Base-by-base conservation (phyloP, 352 stramenopile genomes). In the Globisporangium radiosum region DNA sequence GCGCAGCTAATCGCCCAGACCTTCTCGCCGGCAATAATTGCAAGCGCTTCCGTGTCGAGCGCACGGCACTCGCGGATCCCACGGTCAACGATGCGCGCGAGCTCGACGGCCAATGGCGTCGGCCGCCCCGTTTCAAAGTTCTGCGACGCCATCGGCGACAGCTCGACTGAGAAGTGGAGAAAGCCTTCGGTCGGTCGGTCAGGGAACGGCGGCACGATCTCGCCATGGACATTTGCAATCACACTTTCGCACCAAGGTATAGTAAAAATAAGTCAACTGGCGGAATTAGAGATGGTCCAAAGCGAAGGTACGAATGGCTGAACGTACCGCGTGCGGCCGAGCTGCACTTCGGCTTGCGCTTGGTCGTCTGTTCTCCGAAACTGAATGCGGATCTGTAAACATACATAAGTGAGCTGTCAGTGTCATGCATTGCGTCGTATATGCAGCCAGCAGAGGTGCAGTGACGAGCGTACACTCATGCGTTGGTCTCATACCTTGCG, bases 21-120 rank as follows among this genome's bases (percentile, higher is more conserved):
- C 75, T 96, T 98, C 54, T 94, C 78, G 43, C 93, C 94, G n/a
- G 87, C 79, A 40, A 96, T 71, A 42, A 99, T 87, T 48, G 90
- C 96, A 49, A 99, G 78, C 43, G 93, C 94, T 72, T 99, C 95
- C 6, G 88, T 95, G 76, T 99, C 95, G 9, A 99, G 78, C 8
- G 92, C 90, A 10, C 90, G 86, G 60, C 90, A 94, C 52, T 97
- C 85, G 48, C 95, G 78, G 47, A 98, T 79, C 42, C 90, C 91
- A 17, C 91, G 85, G 71, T 98, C 94, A 52, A 98, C 74, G 17
- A 97, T 83, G 42, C 91, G 73, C 48, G 95, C 75, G 54, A 98
- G 83, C 64, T 95, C 80, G 9, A 89, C 66, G 0, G 79, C 78
- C 54, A 81, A 70, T 13, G 73, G 69, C 50, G 70, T 70, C 17